These are phyloP conservation scores for Russula vinacea DNA, from an alignment of 768 basidiomycete species.

Conservation along the genomic window DNA sequence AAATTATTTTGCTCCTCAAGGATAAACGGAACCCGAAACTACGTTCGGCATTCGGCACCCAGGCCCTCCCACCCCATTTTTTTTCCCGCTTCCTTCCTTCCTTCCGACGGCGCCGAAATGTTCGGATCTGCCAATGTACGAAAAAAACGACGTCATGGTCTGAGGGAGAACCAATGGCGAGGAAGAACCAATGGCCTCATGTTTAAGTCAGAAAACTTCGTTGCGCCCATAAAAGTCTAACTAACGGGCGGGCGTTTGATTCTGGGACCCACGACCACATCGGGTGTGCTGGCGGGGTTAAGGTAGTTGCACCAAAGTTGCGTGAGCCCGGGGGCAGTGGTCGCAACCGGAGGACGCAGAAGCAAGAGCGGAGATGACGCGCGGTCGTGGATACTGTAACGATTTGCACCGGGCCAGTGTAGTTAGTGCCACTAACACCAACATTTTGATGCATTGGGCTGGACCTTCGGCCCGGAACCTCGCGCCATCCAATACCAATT, in stretches of 20 bases:
- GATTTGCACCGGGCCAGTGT: background rate
- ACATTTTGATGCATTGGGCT: too few relatives aligned
- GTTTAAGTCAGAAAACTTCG: background rate
- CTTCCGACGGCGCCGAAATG: background rate
- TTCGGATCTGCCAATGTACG: conserved; percentile 13
- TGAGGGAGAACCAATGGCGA: too few relatives aligned
- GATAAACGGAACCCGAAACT: background rate
- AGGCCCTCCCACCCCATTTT: background rate
- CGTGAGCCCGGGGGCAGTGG: background rate
- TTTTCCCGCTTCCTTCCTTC: background rate
- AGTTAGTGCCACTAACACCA: background rate
- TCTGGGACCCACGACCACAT: background rate
- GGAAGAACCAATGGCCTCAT: too few relatives aligned
- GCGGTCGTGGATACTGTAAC: too few relatives aligned
- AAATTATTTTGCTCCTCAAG: too few relatives aligned
- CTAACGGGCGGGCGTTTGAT: background rate
- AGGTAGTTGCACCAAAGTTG: background rate
- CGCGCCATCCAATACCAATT: background rate
- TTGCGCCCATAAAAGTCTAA: background rate
- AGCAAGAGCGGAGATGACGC: too few relatives aligned
- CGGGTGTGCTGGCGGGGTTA: background rate
- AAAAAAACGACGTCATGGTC: too few relatives aligned
- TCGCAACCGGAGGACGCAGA: background rate
- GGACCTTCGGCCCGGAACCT: background rate
- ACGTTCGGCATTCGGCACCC: background rate